These are phyloP conservation scores for Halteria grandinella DNA, from an alignment of 73 alveolate genomes.

Conservation along the genomic window DNA sequence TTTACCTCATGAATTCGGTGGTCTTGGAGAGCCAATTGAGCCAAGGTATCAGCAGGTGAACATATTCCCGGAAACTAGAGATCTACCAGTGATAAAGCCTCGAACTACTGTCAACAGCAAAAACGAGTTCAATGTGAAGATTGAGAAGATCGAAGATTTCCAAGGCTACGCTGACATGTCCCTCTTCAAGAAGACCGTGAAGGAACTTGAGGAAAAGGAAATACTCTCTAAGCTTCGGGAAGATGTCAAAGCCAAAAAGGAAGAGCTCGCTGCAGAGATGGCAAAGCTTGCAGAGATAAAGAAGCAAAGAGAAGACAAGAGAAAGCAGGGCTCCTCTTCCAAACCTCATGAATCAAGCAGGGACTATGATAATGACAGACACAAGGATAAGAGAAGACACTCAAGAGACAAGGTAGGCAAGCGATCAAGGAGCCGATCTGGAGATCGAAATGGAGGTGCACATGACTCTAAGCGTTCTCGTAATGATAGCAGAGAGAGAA, in stretches of 20 bases:
- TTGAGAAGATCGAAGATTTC: not conserved
- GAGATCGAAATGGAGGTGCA: not conserved
- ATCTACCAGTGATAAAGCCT: slow-evolving; percentile 40
- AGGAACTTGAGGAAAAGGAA: not conserved
- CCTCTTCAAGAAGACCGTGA: not conserved
- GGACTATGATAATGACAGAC: not conserved
- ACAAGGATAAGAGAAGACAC: not conserved
- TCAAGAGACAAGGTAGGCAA: not conserved
- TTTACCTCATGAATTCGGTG: slow-evolving; percentile 55
- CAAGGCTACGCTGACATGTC: not conserved
- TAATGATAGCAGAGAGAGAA: too few species aligned
- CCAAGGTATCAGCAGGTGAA: slow-evolving; percentile 3
- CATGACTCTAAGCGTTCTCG: too few species aligned
- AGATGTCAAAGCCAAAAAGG: not conserved
- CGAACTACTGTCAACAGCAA: slow-evolving; percentile 27
- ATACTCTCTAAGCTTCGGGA: not conserved
- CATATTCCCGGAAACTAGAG: slow-evolving; percentile 36
- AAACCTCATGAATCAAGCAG: not conserved
- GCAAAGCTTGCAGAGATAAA: not conserved
- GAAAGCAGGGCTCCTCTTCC: not conserved
- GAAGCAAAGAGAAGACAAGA: not conserved
- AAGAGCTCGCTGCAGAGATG: too few species aligned
- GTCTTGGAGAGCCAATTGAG: slow-evolving; percentile 19
- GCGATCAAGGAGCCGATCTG: not conserved
- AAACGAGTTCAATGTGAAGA: slow-evolving; percentile 22